Conservation (phyloP, 805 yeast species). For the Wickerhamiella azymoides region DNA sequence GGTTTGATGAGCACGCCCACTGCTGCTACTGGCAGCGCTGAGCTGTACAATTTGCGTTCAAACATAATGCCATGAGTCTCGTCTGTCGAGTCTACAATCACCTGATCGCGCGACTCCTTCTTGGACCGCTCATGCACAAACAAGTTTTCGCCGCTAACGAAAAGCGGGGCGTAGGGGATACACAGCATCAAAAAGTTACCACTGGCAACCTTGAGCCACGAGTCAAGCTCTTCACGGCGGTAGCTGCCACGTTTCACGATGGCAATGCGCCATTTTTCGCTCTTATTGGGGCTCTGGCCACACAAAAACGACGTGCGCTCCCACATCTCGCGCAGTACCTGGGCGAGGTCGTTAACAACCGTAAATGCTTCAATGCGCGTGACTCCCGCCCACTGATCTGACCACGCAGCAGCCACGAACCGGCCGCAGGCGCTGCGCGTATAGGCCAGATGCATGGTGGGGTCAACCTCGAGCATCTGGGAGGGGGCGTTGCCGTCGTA, state of each 20-base stretch:
- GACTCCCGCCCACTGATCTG: constrained; percentile 64
- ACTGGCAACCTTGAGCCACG: constrained; percentile 18
- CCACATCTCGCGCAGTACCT: constrained; percentile 15
- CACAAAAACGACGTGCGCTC: constrained; percentile 10
- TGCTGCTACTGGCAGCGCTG: constrained; percentile 11
- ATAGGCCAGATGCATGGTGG: constrained; percentile 74
- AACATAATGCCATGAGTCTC: constrained; percentile 11
- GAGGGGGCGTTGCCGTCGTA: constrained; percentile 12
- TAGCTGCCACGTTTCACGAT: constrained; percentile 26
- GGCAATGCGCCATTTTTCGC: constrained; percentile 24
- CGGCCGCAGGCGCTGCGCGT: constrained; percentile 65
- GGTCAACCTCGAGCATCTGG: constrained; percentile 43
- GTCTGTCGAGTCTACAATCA: constrained; percentile 10
- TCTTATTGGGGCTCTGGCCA: constrained; percentile 1
- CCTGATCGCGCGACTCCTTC: constrained; percentile 3
- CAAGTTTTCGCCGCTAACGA: background rate
- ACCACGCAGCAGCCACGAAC: constrained; percentile 83
- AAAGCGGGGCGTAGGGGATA: background rate
- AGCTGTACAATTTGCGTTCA: constrained; percentile 3
- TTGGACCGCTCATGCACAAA: background rate
- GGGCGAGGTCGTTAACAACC: constrained; percentile 12
- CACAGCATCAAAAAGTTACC: background rate
- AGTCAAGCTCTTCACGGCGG: constrained; percentile 22
- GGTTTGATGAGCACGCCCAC: constrained; percentile 17
- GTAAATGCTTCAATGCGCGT: constrained; percentile 43